These are phyloP conservation scores for Prunus mume DNA, from an alignment of 306 rosid species.

Conservation along the genomic window DNA sequence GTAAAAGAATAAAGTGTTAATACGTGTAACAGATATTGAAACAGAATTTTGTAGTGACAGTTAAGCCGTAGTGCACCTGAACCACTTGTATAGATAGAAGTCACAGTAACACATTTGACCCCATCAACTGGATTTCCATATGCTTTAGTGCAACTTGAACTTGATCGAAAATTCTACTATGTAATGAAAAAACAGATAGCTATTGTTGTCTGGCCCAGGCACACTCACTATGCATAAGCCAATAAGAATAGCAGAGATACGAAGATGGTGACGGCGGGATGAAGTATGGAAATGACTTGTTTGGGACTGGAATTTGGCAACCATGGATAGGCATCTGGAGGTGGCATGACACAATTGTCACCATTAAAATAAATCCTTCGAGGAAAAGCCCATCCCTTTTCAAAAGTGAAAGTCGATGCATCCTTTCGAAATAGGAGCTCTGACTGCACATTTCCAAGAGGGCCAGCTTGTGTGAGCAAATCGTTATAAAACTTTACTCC, in stretches of 20 bases:
- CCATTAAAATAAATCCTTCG: slow-evolving; percentile 93
- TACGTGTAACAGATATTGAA: slow-evolving; percentile 8
- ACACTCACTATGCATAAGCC: slow-evolving; percentile 33
- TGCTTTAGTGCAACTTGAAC: slow-evolving; percentile 16
- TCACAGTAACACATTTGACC: slow-evolving; percentile 22
- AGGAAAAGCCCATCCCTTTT: slow-evolving; percentile 99
- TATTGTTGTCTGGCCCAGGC: slow-evolving; percentile 6
- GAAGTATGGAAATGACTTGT: slow-evolving; percentile 37
- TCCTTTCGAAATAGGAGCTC: slow-evolving; percentile 87
- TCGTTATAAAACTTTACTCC: slow-evolving; percentile 91
- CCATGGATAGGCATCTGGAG: slow-evolving; percentile 98
- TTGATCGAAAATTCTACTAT: slow-evolving; percentile 12
- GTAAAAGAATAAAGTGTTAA: slow-evolving; percentile 13
- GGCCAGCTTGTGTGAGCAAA: slow-evolving; percentile 74
- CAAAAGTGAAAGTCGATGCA: slow-evolving; percentile 75
- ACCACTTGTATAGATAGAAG: slow-evolving; percentile 14
- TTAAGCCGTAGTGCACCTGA: slow-evolving; percentile 20
- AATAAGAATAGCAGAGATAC: slow-evolving; percentile 49
- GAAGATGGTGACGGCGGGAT: slow-evolving; percentile 35
- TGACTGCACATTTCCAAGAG: slow-evolving; percentile 87
- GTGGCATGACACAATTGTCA: slow-evolving; percentile 80
- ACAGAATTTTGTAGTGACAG: slow-evolving; percentile 19
- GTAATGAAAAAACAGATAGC: slow-evolving; percentile 7
- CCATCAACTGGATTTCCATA: slow-evolving; percentile 23
- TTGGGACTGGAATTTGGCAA: slow-evolving; percentile 66